phyloP scores from a whole-genome alignment of 805 yeast species.

The Diddensiella transvaalensis region DNA sequence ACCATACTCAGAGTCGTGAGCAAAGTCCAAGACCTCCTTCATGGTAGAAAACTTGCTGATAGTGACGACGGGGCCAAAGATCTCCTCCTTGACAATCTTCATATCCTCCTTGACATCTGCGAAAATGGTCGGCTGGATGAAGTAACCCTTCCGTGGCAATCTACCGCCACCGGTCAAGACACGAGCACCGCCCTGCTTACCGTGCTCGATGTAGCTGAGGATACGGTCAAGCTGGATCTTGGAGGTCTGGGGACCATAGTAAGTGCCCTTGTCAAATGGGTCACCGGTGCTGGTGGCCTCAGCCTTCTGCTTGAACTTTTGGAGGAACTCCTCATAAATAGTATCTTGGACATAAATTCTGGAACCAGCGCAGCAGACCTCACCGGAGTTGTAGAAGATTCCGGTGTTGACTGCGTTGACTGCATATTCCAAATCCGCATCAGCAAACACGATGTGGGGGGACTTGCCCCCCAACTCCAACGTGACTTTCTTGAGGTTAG shows the following conservation, averaged over 20 bases:
- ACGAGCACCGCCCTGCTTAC: conserved; percentile 80
- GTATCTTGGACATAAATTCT: conserved; percentile 84
- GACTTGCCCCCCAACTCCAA: conserved; percentile 96
- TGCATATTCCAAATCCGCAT: conserved; percentile 76
- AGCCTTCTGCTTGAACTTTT: conserved; percentile 51
- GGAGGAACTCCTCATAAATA: conserved; percentile 70
- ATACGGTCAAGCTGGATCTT: conserved; percentile 71
- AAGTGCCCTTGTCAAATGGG: conserved; percentile 69
- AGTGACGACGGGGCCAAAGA: conserved; percentile 87
- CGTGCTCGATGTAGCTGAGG: conserved; percentile 67
- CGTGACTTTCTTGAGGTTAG: conserved; percentile 79
- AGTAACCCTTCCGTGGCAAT: conserved; percentile 52
- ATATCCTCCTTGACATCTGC: conserved; percentile 63
- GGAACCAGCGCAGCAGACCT: conserved; percentile 94
- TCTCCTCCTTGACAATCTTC: conserved; percentile 74
- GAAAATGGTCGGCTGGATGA: conserved; percentile 72
- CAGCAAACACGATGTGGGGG: conserved; percentile 83
- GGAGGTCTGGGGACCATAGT: conserved; percentile 92
- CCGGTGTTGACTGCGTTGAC: conserved; percentile 72
- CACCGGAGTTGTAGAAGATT: conserved; percentile 91
- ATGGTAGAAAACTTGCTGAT: conserved; percentile 60
- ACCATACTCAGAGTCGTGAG: conserved; percentile 78
- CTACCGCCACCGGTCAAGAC: conserved; percentile 74
- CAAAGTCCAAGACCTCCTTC: conserved; percentile 63
- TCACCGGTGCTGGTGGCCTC: conserved; percentile 53